phyloP scores from a whole-genome alignment of 352 stramenopile genomes.

The Aphanomyces cochlioides region DNA sequence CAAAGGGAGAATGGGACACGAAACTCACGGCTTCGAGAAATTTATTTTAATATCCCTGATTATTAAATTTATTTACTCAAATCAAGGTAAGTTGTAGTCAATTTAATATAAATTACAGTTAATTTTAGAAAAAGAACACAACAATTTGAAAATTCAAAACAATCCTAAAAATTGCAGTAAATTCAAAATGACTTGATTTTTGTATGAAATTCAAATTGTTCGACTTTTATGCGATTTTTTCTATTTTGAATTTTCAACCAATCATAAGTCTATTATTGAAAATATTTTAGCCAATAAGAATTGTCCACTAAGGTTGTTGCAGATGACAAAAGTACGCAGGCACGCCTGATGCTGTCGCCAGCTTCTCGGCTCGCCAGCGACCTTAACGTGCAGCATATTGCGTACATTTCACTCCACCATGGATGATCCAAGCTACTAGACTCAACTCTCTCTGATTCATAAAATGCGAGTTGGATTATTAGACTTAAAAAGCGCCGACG shows the following conservation, averaged over 20 bases:
- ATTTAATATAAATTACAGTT: neutral
- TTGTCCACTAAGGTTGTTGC: no score
- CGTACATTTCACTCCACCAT: no score
- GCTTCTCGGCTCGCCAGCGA: no score
- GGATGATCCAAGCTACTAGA: no score
- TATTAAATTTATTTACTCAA: neutral
- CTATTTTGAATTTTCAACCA: no score
- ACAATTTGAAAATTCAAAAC: slow-evolving; percentile 21
- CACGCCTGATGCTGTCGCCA: no score
- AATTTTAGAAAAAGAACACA: neutral
- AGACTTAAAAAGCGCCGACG: neutral
- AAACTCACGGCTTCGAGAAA: neutral
- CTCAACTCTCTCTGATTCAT: no score
- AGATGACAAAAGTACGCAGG: no score
- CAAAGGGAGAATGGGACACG: slow-evolving; percentile 17
- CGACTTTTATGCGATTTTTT: slow-evolving; percentile 1
- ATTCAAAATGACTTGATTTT: neutral
- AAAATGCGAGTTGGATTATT: no score
- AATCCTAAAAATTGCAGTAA: neutral
- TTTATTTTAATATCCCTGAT: neutral
- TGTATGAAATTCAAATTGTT: neutral
- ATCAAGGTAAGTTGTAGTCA: neutral
- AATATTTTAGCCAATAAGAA: no score
- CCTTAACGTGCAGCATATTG: no score
- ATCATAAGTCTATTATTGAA: no score